Evolutionary conservation across 2,329 filamentous ascomycete species (phyloP).

Genomic region (Fusarium penzigii): DNA sequence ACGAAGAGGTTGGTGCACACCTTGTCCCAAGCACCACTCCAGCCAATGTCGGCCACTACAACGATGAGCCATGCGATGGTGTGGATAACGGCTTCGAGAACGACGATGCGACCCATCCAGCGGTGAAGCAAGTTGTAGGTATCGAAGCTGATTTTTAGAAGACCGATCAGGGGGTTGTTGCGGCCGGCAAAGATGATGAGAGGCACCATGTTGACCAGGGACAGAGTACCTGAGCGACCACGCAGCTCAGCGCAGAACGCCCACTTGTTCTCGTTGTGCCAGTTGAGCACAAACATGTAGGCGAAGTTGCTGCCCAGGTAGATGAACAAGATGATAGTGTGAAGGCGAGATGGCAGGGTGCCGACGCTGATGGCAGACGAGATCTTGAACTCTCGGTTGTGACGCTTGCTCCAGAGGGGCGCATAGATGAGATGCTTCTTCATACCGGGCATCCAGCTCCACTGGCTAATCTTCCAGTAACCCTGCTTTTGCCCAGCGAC

Average conservation of each 20-base stretch:
- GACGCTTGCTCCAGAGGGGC: constrained; percentile 64
- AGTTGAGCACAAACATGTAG: constrained; percentile 65
- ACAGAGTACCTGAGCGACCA: constrained; percentile 80
- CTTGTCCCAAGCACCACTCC: constrained; percentile 54
- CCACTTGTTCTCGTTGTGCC: constrained; percentile 56
- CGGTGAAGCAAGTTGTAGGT: constrained; percentile 79
- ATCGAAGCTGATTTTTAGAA: constrained; percentile 89
- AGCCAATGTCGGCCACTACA: constrained; percentile 65
- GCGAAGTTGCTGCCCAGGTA: constrained; percentile 62
- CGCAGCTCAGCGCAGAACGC: constrained; percentile 79
- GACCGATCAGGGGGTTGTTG: constrained; percentile 85
- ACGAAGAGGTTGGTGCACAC: constrained; percentile 65
- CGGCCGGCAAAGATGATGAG: constrained; percentile 85
- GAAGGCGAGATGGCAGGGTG: constrained; percentile 66
- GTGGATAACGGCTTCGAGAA: constrained; percentile 68
- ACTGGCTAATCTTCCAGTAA: constrained; percentile 61
- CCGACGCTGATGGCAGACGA: constrained; percentile 61
- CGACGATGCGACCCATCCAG: constrained; percentile 76
- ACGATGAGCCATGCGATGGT: constrained; percentile 74
- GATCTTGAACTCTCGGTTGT: constrained; percentile 66
- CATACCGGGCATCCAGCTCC: constrained; percentile 60
- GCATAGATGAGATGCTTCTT: constrained; percentile 64
- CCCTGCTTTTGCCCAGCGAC: constrained; percentile 51
- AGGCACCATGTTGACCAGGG: constrained; percentile 88
- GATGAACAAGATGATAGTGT: constrained; percentile 55